Conservation (phyloP, 352 stramenopile species). For the Pythium volutum region DNA sequence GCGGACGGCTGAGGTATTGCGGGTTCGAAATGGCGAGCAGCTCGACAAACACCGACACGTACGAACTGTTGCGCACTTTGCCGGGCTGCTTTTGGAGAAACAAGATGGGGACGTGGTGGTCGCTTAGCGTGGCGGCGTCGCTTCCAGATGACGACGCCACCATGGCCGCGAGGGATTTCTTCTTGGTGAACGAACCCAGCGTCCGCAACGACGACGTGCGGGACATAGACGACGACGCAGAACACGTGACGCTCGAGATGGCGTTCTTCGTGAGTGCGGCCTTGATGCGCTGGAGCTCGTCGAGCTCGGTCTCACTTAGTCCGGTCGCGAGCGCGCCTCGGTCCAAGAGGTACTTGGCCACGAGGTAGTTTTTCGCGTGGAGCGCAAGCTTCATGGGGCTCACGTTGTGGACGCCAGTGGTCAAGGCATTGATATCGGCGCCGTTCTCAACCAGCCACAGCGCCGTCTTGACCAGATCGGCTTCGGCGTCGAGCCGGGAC, state of each 20-base stretch:
- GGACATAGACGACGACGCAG: neutral
- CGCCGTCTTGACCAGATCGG: constrained; percentile 33
- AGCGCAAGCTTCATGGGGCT: constrained; percentile 40
- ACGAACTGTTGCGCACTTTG: constrained; percentile 72
- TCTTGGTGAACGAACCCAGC: constrained; percentile 26
- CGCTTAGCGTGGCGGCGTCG: constrained; percentile 23
- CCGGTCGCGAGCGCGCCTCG: constrained; percentile 29
- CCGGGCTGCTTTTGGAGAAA: constrained; percentile 77
- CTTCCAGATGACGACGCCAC: constrained; percentile 12
- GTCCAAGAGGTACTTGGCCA: constrained; percentile 40
- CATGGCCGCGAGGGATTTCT: constrained; percentile 15
- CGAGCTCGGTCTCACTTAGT: constrained; percentile 25
- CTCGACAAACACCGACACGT: constrained; percentile 80
- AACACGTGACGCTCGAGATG: constrained; percentile 27
- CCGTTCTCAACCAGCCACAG: constrained; percentile 60
- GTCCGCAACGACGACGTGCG: constrained; percentile 17
- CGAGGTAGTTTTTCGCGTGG: constrained; percentile 28
- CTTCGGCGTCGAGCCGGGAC: constrained; percentile 22
- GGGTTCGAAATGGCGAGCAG: constrained; percentile 58
- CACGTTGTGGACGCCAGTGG: constrained; percentile 17
- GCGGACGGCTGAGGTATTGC: constrained; percentile 48
- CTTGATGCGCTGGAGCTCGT: constrained; percentile 33
- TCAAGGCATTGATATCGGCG: constrained; percentile 39
- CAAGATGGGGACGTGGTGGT: constrained; percentile 36
- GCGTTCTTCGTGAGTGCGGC: constrained; percentile 30